A percentile compares a stretch with the other conserved stretches of the same genome.
Evolutionary conservation across 768 basidiomycete genomes (phyloP).

Genomic region (Plicaturopsis crispa): DNA sequence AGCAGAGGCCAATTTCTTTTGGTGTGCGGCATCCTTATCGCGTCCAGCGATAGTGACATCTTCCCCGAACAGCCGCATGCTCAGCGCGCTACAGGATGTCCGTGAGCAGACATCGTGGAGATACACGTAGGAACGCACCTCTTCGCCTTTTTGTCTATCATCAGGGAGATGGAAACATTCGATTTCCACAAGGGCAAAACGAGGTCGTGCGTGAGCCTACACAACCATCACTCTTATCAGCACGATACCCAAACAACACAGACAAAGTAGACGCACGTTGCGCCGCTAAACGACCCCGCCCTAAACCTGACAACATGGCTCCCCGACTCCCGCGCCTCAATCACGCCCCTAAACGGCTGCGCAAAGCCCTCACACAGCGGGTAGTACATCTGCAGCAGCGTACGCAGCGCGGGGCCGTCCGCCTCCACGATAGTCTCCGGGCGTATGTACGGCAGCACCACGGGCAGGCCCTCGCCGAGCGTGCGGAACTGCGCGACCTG

Average conservation of each 20-base stretch:
- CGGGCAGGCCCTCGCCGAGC: slow-evolving; percentile 78
- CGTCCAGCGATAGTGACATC: slow-evolving; percentile 58
- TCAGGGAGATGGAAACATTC: slow-evolving; percentile 75
- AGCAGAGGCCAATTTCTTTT: too few relatives aligned
- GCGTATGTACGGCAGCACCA: slow-evolving; percentile 78
- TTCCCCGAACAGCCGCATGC: slow-evolving; percentile 74
- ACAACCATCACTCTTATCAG: slow-evolving; percentile 1
- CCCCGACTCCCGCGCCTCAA: slow-evolving; percentile 53
- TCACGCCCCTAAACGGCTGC: slow-evolving; percentile 46
- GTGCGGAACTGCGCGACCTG: slow-evolving; percentile 72
- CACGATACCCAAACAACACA: slow-evolving; percentile 3
- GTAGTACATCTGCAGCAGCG: slow-evolving; percentile 73
- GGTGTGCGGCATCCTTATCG: slow-evolving; percentile 21
- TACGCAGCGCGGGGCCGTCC: slow-evolving; percentile 48
- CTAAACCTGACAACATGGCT: slow-evolving; percentile 69
- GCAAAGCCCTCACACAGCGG: slow-evolving; percentile 62
- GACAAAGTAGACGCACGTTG: slow-evolving; percentile 31
- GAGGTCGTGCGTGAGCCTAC: slow-evolving; percentile 69
- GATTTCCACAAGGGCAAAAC: slow-evolving; percentile 97
- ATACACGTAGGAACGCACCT: slow-evolving; percentile 41
- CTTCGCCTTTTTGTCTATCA: slow-evolving; percentile 97
- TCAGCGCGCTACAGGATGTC: slow-evolving; percentile 58
- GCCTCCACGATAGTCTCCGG: slow-evolving; percentile 51
- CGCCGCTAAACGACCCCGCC: slow-evolving; percentile 41
- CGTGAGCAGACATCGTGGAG: slow-evolving; percentile 3